phyloP scores from a whole-genome alignment of 768 basidiomycete species.

The Trametes villosa region DNA sequence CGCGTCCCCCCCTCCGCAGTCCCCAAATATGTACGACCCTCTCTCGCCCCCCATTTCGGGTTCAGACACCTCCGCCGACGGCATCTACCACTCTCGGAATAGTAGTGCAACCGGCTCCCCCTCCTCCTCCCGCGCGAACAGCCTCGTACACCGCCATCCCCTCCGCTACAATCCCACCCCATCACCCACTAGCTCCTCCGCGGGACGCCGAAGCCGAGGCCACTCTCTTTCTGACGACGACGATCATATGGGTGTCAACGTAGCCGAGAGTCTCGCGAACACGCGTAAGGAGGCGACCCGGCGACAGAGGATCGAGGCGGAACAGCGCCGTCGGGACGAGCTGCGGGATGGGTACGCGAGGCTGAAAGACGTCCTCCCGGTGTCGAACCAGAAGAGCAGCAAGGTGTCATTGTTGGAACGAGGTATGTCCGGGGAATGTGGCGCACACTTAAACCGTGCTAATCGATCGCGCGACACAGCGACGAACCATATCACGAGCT shows the following conservation, averaged over 20 bases:
- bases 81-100: slow-evolving; percentile 78
- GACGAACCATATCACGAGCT: slow-evolving; percentile 74
- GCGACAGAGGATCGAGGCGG: slow-evolving; percentile 86
- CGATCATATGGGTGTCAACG: slow-evolving; percentile 63
- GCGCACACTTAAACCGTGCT: slow-evolving; percentile 2
- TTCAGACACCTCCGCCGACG: slow-evolving; percentile 88
- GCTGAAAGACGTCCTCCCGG: slow-evolving; percentile 84
- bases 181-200: slow-evolving; percentile 74
- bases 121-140: slow-evolving; percentile 74
- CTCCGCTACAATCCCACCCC: slow-evolving; percentile 82
- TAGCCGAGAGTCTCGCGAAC: slow-evolving; percentile 73
- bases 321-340: slow-evolving; percentile 87
- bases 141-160: slow-evolving; percentile 72
- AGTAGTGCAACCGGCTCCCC: slow-evolving; percentile 77
- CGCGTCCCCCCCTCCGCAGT: slow-evolving; percentile 66
- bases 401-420: slow-evolving; percentile 88
- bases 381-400: slow-evolving; percentile 89
- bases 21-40: slow-evolving; percentile 83
- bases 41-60: slow-evolving; percentile 86
- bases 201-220: slow-evolving; percentile 64
- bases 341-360: slow-evolving; percentile 88
- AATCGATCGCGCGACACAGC: slow-evolving; percentile 46
- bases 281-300: slow-evolving; percentile 85
- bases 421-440: slow-evolving; percentile 53
- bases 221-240: slow-evolving; percentile 77